Evolutionary conservation across 805 yeast species (phyloP).

Genomic region (Starmera caribaea): DNA sequence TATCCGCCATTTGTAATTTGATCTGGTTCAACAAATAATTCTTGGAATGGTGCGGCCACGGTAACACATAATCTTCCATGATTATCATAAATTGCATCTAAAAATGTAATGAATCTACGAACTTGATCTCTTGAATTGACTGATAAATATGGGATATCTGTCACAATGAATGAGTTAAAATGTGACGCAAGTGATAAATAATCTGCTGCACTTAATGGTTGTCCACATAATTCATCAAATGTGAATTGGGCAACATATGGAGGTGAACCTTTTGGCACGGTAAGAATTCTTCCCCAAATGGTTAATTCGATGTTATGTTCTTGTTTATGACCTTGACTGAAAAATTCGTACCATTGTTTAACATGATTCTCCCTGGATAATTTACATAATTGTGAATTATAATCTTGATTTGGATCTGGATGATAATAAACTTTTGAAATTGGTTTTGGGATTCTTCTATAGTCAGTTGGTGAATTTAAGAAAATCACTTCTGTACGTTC

Average conservation of each 20-base stretch:
- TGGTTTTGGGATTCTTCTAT: constrained; percentile 82
- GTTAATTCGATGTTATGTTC: constrained; percentile 30
- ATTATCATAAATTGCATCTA: constrained; percentile 93
- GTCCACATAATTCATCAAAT: constrained; percentile 79
- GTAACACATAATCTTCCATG: constrained; percentile 85
- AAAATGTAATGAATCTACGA: constrained; percentile 84
- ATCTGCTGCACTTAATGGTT: constrained; percentile 89
- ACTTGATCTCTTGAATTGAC: constrained; percentile 73
- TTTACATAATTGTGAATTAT: constrained; percentile 38
- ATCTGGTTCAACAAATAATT: constrained; percentile 80
- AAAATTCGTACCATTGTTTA: constrained; percentile 70
- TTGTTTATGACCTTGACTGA: constrained; percentile 49
- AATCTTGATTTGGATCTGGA: constrained; percentile 57
- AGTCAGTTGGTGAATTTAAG: constrained; percentile 88
- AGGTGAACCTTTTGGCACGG: constrained; percentile 68
- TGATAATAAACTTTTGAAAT: constrained; percentile 66
- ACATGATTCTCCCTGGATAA: constrained; percentile 51
- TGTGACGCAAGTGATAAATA: constrained; percentile 73
- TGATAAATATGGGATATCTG: constrained; percentile 86
- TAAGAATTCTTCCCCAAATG: constrained; percentile 84
- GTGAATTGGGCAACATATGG: constrained; percentile 84
- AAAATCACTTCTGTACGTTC: constrained; percentile 64
- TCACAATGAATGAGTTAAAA: constrained; percentile 72
- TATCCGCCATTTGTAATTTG: constrained; percentile 30
- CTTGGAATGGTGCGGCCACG: constrained; percentile 75